Evolutionary conservation across 371 early-diverging fungal species (phyloP).

Genomic region (Mortierella sp.): DNA sequence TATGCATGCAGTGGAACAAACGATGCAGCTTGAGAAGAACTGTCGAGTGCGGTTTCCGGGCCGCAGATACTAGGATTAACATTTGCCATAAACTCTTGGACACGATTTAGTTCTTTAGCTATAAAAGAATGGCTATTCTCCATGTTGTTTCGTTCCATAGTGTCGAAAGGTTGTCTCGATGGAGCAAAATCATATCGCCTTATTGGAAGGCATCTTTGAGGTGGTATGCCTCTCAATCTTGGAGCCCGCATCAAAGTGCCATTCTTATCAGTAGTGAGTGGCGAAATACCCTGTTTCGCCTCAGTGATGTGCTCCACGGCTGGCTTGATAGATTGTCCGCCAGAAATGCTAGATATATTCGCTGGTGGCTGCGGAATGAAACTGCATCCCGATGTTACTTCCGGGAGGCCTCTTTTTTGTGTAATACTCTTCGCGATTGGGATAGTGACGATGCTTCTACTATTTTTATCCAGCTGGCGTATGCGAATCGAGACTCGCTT

Average conservation of each 20-base stretch:
- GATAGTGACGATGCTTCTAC: constrained; percentile 1
- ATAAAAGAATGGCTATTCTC: not conserved
- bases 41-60: not conserved
- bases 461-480: constrained; percentile 5
- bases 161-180: not conserved
- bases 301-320: not conserved
- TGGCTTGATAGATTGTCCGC: not conserved
- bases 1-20: not conserved
- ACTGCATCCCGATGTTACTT: not conserved
- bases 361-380: no score
- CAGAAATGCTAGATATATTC: no score
- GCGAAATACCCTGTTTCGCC: not conserved
- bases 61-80: not conserved
- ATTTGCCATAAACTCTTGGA: constrained; percentile 5
- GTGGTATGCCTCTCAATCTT: not conserved
- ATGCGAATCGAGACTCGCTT: not conserved
- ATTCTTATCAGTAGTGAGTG: not conserved
- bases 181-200: not conserved
- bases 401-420: not conserved
- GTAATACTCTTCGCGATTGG: not conserved
- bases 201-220: not conserved
- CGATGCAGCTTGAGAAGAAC: not conserved
- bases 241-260: not conserved
- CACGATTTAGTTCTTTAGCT: not conserved
- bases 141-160: not conserved